These are phyloP conservation scores for Ceratobasidium sp. DNA, from an alignment of 1,284 basidiomycete species.

Conservation along the genomic window DNA sequence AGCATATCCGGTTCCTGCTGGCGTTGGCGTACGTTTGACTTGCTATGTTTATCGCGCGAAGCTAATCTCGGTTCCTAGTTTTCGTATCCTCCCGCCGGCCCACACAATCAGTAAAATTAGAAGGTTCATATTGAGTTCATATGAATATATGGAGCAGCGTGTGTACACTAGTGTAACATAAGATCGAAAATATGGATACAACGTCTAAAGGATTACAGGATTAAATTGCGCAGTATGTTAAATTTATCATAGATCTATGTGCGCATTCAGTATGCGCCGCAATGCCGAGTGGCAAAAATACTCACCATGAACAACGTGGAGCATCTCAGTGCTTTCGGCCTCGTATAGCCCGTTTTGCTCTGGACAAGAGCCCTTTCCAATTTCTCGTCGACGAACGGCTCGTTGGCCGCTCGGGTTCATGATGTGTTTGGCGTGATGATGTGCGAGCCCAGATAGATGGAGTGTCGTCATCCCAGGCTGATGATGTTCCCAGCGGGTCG, in stretches of 20 bases:
- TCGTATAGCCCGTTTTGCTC: slow-evolving; percentile 9
- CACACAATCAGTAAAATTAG: slow-evolving; percentile 23
- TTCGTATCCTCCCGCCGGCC: slow-evolving; percentile 7
- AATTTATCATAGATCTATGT: neutral
- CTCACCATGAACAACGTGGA: neutral
- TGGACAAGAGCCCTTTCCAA: slow-evolving; percentile 13
- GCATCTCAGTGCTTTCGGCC: neutral
- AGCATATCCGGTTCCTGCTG: slow-evolving; percentile 18
- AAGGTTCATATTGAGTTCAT: neutral
- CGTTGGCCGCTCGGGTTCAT: neutral
- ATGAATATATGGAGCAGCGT: neutral
- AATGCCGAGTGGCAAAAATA: neutral
- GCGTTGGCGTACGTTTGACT: slow-evolving; percentile 12
- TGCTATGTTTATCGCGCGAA: neutral
- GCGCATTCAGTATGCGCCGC: neutral
- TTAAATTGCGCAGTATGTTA: neutral
- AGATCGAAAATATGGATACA: neutral
- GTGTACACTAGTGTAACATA: slow-evolving; percentile 39
- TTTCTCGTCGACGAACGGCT: neutral
- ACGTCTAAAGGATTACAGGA: neutral
- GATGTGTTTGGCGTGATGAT: neutral
- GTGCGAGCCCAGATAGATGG: neutral
- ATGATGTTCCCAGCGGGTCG: neutral
- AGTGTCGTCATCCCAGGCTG: slow-evolving; percentile 3
- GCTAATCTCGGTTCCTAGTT: slow-evolving; percentile 7